Evolutionary conservation across 129 eudicot genomes (phyloP), one percentile per base, ranked within the genome.

Genomic region (Apium graveolens): DNA sequence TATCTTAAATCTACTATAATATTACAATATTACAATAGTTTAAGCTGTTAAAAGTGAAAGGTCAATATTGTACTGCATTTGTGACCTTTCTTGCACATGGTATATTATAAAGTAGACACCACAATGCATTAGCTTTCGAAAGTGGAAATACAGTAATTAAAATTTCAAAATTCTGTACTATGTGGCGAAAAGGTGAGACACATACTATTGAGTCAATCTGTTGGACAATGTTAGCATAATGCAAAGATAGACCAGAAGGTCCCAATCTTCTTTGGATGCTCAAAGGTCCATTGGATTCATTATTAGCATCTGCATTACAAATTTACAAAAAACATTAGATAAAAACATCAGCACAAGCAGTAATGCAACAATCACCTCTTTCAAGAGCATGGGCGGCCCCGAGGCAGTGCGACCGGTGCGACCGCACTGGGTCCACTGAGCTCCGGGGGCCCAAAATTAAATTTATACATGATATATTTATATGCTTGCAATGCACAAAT

Each of bases 201-300:
- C 70, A 53, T 44, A 62, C 75, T 55, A 81, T 74, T 74, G 93
- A 73, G 75, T 93, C 97, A 70, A 93, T 93, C 77, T 86, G 93
- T 76, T 85, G 87, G 43, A 93, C 87, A 78, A 93, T 91, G 76
- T 93, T 93, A 78, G 98, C 98, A 80, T 93, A 93, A 82, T 93
- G 98, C 79, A 93, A 86, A 55, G 97, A 87, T 76, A 93, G 96
- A 39, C 98, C 98, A 48, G 93, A 87, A 65, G 96, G 91, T 68
- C 98, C 98, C 49, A 93, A 80, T 78, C 81, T 93, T 77, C 85
- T 85, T 74, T 81, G 82, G 81, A 78, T 55, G 78, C 44, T 85
- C 68, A 45, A 76, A 76, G 82, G 31, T 79, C 73, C 85, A 38
- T 71, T 79, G 24, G 81, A 89, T 74, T 84, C 73, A 78, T 78